These are phyloP conservation scores for Tagetes erecta DNA, from an alignment of 129 eudicot genomes.

Conservation along the genomic window DNA sequence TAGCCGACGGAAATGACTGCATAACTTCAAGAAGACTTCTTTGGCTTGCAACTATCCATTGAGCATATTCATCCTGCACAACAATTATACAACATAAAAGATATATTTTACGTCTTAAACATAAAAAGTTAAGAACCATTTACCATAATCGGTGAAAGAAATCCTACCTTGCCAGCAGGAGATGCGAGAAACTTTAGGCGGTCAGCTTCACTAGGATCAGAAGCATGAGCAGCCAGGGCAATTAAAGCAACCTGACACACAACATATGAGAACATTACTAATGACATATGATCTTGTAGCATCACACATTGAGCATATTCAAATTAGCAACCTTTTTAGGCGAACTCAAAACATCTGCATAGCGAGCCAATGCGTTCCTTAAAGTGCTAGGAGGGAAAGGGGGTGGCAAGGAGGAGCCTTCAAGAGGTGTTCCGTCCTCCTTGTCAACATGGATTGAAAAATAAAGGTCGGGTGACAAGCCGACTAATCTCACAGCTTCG, in stretches of 20 bases:
- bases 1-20: conserved; percentile 83
- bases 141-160: conserved; percentile 1
- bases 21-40: conserved; percentile 91
- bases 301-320: background rate
- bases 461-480: conserved; percentile 50
- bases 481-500: conserved; percentile 66
- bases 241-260: conserved; percentile 34
- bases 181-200: conserved; percentile 77
- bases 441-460: conserved; percentile 71
- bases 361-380: conserved; percentile 63
- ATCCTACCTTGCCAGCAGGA: conserved; percentile 80
- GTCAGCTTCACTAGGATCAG: conserved; percentile 77
- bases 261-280: background rate
- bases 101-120: background rate
- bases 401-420: conserved; percentile 75
- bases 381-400: conserved; percentile 84
- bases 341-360: conserved; percentile 77
- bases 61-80: conserved; percentile 86
- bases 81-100: background rate
- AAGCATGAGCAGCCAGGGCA: conserved; percentile 83
- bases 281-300: background rate
- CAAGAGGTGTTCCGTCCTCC: conserved; percentile 71
- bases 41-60: conserved; percentile 74
- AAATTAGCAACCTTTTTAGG: conserved; percentile 49
- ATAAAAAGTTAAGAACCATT: background rate